Conservation (phyloP, 2,329 filamentous ascomycete genomes). For the Sordariomycetes sp. region DNA sequence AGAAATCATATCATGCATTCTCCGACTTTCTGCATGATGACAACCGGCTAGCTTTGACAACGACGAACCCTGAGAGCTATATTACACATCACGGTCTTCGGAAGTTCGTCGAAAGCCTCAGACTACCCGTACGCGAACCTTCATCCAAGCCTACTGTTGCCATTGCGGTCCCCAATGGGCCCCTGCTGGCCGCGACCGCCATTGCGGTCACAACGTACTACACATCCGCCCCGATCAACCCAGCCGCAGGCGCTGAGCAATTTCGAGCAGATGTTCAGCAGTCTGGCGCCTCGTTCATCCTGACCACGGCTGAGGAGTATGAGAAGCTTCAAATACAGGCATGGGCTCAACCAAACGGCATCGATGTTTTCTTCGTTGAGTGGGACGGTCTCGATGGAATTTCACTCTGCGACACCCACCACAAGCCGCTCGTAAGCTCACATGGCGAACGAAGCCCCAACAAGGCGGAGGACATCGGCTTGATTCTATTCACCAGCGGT, state of each 20-base stretch:
- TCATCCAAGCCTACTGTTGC: slow-evolving; percentile 32
- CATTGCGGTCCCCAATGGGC: slow-evolving; percentile 43
- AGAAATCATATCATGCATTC: slow-evolving; percentile 25
- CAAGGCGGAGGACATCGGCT: slow-evolving; percentile 32
- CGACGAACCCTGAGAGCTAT: slow-evolving; percentile 11
- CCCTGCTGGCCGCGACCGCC: slow-evolving; percentile 38
- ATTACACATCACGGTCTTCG: slow-evolving; percentile 21
- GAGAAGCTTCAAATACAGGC: slow-evolving; percentile 25
- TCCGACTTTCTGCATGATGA: slow-evolving; percentile 21
- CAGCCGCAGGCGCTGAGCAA: slow-evolving; percentile 37
- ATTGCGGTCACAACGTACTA: slow-evolving; percentile 40
- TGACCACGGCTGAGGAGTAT: slow-evolving; percentile 31
- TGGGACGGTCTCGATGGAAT: slow-evolving; percentile 27
- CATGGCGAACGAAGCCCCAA: slow-evolving; percentile 21
- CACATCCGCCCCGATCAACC: slow-evolving; percentile 41
- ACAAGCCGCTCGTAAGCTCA: slow-evolving; percentile 4
- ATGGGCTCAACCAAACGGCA: slow-evolving; percentile 19
- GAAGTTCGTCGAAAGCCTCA: slow-evolving; percentile 21
- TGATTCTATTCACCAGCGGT: slow-evolving; percentile 48
- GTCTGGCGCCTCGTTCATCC: slow-evolving; percentile 32
- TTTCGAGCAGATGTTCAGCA: slow-evolving; percentile 40
- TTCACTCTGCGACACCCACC: slow-evolving; percentile 11
- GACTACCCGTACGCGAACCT: slow-evolving; percentile 12
- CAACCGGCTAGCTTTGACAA: slow-evolving; percentile 17
- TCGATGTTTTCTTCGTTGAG: slow-evolving; percentile 28